Conservation (phyloP, 208 protist genomes). For the Acanthamoeba royreba region DNA sequence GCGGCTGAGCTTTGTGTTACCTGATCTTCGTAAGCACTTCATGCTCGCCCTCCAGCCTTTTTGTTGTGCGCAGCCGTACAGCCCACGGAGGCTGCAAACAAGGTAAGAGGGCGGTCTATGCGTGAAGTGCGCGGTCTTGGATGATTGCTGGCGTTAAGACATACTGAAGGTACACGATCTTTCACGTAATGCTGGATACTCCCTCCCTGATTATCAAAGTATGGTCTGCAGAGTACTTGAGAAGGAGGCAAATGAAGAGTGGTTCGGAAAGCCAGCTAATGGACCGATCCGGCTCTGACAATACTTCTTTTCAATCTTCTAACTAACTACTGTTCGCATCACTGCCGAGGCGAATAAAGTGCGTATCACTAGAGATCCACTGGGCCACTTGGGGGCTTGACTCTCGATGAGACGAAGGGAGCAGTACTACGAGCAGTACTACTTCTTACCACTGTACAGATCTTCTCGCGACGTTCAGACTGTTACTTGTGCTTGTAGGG, state of each 20-base stretch:
- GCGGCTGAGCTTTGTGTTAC: constrained; percentile 36
- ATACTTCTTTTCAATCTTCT: not conserved
- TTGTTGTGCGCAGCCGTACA: not conserved
- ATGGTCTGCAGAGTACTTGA: no score
- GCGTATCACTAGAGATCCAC: no score
- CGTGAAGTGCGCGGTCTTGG: no score
- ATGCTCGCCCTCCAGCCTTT: not conserved
- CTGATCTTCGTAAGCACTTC: constrained; percentile 50
- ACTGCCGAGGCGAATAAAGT: no score
- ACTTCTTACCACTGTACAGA: no score
- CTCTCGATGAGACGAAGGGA: no score
- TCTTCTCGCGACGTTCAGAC: no score
- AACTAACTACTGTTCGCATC: no score
- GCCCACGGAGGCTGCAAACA: not conserved
- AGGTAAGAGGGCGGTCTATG: not conserved
- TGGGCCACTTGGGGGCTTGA: no score
- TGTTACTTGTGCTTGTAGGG: no score
- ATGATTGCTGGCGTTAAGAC: no score
- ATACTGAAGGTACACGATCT: not conserved
- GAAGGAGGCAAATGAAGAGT: not conserved
- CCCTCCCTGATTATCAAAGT: not conserved
- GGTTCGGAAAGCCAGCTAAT: not conserved
- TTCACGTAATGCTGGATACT: not conserved
- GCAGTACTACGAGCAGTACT: no score
- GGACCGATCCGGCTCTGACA: not conserved